phyloP scores from a whole-genome alignment of 768 basidiomycete genomes.

The Hypsizygus marmoreus region DNA sequence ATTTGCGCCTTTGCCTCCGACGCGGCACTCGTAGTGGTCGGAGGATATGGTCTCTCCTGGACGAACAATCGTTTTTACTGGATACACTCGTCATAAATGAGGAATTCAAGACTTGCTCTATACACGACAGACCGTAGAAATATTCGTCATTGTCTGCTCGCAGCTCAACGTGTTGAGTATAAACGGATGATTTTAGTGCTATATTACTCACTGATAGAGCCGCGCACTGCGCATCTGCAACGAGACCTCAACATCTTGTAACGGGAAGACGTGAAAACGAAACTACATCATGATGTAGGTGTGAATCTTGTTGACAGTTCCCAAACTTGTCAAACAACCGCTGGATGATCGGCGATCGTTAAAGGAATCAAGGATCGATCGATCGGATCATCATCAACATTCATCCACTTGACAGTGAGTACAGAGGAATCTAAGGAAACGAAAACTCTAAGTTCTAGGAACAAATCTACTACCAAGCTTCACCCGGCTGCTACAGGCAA shows the following conservation, averaged over 20 bases:
- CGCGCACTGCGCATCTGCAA: slow-evolving; percentile 32
- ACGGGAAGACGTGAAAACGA: background rate
- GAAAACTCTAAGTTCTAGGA: no score
- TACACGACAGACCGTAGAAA: slow-evolving; percentile 44
- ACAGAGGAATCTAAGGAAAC: no score
- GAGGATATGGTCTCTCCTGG: slow-evolving; percentile 67
- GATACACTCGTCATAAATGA: background rate
- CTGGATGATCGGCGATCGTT: no score
- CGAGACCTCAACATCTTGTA: background rate
- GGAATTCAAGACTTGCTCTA: background rate
- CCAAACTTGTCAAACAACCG: no score
- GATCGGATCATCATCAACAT: background rate
- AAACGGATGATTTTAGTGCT: slow-evolving; percentile 4
- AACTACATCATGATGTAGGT: background rate
- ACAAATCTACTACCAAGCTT: no score
- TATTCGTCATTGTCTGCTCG: slow-evolving; percentile 58
- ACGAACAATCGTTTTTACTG: slow-evolving; percentile 53
- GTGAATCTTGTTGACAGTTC: no score
- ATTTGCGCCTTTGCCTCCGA: slow-evolving; percentile 67
- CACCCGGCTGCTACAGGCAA: no score
- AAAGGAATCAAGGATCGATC: no score
- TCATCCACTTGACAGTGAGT: no score
- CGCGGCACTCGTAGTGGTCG: slow-evolving; percentile 43
- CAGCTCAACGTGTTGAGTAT: background rate
- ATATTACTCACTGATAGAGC: slow-evolving; percentile 49